Conservation (phyloP, 495 filamentous ascomycete species). For the Annulohypoxylon bovei region DNA sequence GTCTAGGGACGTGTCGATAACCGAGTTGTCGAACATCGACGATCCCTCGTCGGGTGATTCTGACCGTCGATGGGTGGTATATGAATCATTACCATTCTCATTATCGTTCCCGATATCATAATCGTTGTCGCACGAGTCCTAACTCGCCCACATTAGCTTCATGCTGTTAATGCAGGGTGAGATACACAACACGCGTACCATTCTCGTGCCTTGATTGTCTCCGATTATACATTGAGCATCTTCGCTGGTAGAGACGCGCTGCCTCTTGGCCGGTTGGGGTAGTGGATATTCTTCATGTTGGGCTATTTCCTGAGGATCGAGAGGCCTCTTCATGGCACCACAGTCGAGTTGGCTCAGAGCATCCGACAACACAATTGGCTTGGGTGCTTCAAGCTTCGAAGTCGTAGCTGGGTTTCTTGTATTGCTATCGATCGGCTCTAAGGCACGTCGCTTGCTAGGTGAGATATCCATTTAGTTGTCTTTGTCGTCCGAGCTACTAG, state of each 20-base stretch:
- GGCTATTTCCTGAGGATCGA: conserved; percentile 37
- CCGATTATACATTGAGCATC: neutral
- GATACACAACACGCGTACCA: conserved; percentile 1
- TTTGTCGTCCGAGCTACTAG: neutral
- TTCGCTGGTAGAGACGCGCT: conserved; percentile 22
- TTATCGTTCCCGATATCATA: neutral
- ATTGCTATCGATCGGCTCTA: conserved; percentile 56
- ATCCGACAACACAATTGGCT: conserved; percentile 6
- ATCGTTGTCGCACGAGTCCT: conserved; percentile 16
- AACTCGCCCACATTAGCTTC: conserved; percentile 8
- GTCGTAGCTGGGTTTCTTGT: conserved; percentile 29
- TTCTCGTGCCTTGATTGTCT: neutral
- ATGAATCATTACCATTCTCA: neutral
- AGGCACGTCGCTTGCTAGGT: conserved; percentile 58
- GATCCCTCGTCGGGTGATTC: conserved; percentile 45
- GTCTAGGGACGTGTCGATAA: conserved; percentile 48
- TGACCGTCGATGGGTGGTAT: conserved; percentile 30
- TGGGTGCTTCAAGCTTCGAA: conserved; percentile 15
- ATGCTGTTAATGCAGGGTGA: neutral
- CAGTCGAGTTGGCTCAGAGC: neutral
- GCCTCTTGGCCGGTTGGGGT: conserved; percentile 33
- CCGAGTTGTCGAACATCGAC: conserved; percentile 52
- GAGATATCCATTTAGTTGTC: conserved; percentile 47
- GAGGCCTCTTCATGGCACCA: conserved; percentile 32
- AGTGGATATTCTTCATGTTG: neutral